Percentiles rank a stretch among this genome's conserved stretches.
phyloP scores from a whole-genome alignment of 2,329 filamentous ascomycete genomes.

The Aspergillus tamarii region DNA sequence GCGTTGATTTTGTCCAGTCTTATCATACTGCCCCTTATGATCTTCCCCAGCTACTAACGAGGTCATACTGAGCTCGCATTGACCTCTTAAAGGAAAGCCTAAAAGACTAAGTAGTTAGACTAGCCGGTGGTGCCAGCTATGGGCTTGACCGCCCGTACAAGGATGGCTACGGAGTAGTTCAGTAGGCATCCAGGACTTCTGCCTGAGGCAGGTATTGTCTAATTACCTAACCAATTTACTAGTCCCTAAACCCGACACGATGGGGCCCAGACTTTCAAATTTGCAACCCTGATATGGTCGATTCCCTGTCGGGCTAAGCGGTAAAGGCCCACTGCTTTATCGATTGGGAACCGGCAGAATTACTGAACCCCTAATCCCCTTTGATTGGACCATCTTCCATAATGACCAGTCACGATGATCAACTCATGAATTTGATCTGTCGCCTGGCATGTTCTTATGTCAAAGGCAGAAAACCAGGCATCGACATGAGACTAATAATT shows the following conservation, averaged over 20 bases:
- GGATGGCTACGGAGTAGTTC: not conserved
- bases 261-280: not conserved
- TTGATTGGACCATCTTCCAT: not conserved
- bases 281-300: not conserved
- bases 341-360: not conserved
- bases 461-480: not conserved
- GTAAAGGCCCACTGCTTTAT: not conserved
- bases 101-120: not conserved
- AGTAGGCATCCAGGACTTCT: not conserved
- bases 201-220: not conserved
- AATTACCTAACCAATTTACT: not conserved
- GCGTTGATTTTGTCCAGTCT: not conserved
- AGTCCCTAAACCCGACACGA: not conserved
- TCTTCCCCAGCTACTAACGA: not conserved
- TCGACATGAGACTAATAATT: not conserved
- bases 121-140: not conserved
- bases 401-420: slow-evolving; percentile 1
- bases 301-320: slow-evolving; percentile 1
- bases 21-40: not conserved
- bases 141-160: not conserved
- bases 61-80: not conserved
- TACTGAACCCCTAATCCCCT: not conserved
- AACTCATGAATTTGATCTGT: slow-evolving; percentile 1
- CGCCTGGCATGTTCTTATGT: not conserved
- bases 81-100: not conserved